Conservation (phyloP, 192 early-diverging fungal genomes). For the Gamsiella multidivaricata region DNA sequence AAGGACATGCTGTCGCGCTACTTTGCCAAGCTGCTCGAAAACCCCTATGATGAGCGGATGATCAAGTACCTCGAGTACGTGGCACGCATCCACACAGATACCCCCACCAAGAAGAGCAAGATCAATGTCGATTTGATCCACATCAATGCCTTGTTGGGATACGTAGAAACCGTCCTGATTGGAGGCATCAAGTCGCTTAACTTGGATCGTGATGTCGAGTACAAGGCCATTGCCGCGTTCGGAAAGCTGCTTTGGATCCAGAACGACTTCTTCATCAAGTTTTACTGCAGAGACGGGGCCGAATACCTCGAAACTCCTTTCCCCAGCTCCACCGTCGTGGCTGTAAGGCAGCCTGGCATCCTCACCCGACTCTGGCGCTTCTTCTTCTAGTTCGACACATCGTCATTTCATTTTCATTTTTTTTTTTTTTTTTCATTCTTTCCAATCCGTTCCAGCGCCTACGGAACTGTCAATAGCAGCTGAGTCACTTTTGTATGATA, state of each 20-base stretch:
- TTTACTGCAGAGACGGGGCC: constrained; percentile 73
- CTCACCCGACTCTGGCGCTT: constrained; percentile 31
- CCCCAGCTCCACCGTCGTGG: constrained; percentile 45
- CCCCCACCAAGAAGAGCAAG: constrained; percentile 75
- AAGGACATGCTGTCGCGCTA: constrained; percentile 81
- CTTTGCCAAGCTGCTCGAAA: constrained; percentile 69
- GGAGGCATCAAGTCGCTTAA: constrained; percentile 63
- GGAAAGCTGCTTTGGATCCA: constrained; percentile 88
- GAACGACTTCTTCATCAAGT: constrained; percentile 83
- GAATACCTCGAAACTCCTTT: constrained; percentile 7
- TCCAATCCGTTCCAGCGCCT: too few species aligned
- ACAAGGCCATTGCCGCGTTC: constrained; percentile 73
- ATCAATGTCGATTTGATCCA: constrained; percentile 90
- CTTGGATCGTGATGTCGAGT: constrained; percentile 65
- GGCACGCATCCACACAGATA: constrained; percentile 81
- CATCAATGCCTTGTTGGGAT: constrained; percentile 80
- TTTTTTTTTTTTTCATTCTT: not conserved
- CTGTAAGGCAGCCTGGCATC: constrained; percentile 29
- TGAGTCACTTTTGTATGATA: too few species aligned
- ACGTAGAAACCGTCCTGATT: constrained; percentile 66
- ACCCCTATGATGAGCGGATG: constrained; percentile 63
- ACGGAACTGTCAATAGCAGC: too few species aligned
- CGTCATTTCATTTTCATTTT: too few species aligned
- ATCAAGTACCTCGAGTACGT: constrained; percentile 86
- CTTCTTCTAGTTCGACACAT: constrained; percentile 49